Conservation (phyloP, 2,329 filamentous ascomycete species). For the Uncinocarpus reesii region DNA sequence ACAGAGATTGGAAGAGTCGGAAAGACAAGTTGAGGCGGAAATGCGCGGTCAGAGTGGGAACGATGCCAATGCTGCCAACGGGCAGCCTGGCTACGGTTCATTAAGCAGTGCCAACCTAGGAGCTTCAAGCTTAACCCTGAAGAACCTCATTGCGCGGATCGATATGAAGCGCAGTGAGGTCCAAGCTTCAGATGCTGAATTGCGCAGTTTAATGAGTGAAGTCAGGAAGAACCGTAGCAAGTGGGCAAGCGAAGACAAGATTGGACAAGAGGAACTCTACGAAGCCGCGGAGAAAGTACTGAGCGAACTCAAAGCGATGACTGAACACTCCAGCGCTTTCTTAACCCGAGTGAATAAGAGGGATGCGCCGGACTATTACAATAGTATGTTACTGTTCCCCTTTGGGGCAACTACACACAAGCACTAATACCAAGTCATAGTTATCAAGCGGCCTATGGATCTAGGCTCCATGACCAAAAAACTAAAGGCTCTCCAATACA, state of each 20-base stretch:
- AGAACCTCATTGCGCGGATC: constrained; percentile 92
- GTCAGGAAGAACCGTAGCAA: constrained; percentile 97
- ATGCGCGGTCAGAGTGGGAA: constrained; percentile 56
- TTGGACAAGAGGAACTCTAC: constrained; percentile 95
- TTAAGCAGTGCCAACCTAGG: constrained; percentile 90
- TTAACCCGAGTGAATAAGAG: constrained; percentile 90
- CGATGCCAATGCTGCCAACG: constrained; percentile 45
- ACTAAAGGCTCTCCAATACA: constrained; percentile 67
- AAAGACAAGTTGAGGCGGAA: constrained; percentile 90
- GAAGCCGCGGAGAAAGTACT: constrained; percentile 94
- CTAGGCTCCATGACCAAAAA: constrained; percentile 98
- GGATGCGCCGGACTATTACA: constrained; percentile 92
- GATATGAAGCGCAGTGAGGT: constrained; percentile 87
- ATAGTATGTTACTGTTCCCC: constrained; percentile 48
- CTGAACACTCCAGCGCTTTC: constrained; percentile 94
- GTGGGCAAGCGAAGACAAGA: constrained; percentile 95
- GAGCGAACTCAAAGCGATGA: constrained; percentile 92
- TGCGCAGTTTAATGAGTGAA: constrained; percentile 89
- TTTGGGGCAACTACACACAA: background rate
- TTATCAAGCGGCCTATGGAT: constrained; percentile 96
- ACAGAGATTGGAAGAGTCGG: constrained; percentile 89
- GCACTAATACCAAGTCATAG: constrained; percentile 34
- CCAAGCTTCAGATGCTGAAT: constrained; percentile 80
- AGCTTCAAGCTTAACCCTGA: constrained; percentile 88
- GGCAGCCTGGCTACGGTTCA: constrained; percentile 65